These are phyloP conservation scores for Coniosporium tulheliwenetii DNA, from an alignment of 2,329 filamentous ascomycete species.

Conservation along the genomic window DNA sequence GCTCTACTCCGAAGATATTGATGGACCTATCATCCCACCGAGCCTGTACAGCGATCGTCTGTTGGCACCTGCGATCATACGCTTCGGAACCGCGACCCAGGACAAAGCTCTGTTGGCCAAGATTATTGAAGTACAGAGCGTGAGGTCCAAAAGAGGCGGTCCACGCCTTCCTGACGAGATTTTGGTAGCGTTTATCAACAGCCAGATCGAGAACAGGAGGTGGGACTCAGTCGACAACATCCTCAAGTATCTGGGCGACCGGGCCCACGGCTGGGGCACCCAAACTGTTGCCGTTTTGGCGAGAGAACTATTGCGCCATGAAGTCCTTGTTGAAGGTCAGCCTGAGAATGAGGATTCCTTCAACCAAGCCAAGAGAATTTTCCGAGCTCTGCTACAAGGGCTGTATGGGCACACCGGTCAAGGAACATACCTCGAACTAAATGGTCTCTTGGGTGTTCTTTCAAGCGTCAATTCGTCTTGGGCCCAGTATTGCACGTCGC, in stretches of 20 bases:
- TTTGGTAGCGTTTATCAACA: constrained; percentile 23
- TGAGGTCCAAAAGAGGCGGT: constrained; percentile 1
- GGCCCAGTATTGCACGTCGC: constrained; percentile 2
- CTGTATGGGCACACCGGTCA: constrained; percentile 10
- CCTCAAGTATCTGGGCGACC: constrained; percentile 10
- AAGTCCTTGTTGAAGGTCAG: not conserved
- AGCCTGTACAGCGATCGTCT: constrained; percentile 28
- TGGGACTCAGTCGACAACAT: constrained; percentile 25
- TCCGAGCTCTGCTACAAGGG: constrained; percentile 1
- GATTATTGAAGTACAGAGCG: constrained; percentile 6
- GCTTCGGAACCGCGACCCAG: constrained; percentile 35
- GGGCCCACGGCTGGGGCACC: constrained; percentile 4
- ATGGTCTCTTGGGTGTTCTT: constrained; percentile 16
- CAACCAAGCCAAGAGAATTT: not conserved
- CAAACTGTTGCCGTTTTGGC: constrained; percentile 15
- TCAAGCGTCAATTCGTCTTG: constrained; percentile 8
- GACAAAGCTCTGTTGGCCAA: constrained; percentile 20
- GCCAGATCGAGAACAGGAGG: constrained; percentile 22
- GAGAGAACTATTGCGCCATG: constrained; percentile 13
- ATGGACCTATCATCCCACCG: constrained; percentile 35
- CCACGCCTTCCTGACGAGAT: constrained; percentile 7
- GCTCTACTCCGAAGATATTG: constrained; percentile 33
- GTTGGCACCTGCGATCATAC: constrained; percentile 36
- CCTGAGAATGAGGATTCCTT: not conserved
- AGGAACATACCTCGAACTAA: constrained; percentile 12